Conservation (phyloP, 306 rosid genomes). For the Calophaca sinica region DNA sequence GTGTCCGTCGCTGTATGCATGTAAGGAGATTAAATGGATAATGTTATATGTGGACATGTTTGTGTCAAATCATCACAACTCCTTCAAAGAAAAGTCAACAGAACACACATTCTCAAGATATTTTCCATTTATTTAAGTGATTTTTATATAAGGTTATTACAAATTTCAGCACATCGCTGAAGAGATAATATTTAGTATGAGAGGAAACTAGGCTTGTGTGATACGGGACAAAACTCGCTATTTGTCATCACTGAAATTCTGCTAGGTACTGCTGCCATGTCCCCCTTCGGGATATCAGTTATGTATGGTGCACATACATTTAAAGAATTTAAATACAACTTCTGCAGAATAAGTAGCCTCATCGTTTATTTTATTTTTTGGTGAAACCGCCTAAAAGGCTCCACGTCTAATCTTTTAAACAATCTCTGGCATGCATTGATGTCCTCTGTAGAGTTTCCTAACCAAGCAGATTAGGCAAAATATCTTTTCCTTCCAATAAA, state of each 20-base stretch:
- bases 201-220: neutral
- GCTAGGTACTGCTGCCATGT: neutral
- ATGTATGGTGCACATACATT: neutral
- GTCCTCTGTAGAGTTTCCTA: constrained; percentile 8
- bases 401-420: neutral
- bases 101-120: neutral
- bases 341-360: neutral
- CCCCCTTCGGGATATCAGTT: neutral
- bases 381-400: neutral
- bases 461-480: constrained; percentile 18
- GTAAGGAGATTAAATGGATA: neutral
- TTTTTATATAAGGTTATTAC: neutral
- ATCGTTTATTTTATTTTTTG: neutral
- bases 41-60: neutral
- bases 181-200: constrained; percentile 16
- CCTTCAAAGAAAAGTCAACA: constrained; percentile 5
- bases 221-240: neutral
- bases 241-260: neutral
- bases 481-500: constrained; percentile 1
- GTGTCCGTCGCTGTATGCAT: constrained; percentile 1
- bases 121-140: constrained; percentile 10
- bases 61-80: constrained; percentile 10
- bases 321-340: neutral
- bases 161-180: constrained; percentile 23
- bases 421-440: constrained; percentile 12